phyloP scores from a whole-genome alignment of 352 stramenopile genomes.

The Pythium monospermum region DNA sequence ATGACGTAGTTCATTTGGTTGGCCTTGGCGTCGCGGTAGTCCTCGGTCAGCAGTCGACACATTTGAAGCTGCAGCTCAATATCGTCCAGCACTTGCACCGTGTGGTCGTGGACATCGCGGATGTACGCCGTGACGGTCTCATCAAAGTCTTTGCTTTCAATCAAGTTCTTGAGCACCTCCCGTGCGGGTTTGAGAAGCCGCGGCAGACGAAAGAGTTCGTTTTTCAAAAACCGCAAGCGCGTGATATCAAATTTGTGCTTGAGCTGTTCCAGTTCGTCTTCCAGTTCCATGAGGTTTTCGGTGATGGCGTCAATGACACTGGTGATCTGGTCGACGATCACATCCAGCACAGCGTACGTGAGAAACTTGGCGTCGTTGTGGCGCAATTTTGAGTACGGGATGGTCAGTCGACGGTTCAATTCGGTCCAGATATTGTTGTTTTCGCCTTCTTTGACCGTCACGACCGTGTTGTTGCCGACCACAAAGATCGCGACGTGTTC shows the following conservation, averaged over 20 bases:
- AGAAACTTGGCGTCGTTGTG: conserved; percentile 88
- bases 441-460: conserved; percentile 76
- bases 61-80: conserved; percentile 82
- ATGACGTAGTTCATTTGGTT: conserved; percentile 90
- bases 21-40: conserved; percentile 77
- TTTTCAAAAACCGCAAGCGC: conserved; percentile 63
- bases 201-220: conserved; percentile 72
- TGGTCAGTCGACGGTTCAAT: conserved; percentile 63
- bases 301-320: conserved; percentile 72
- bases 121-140: conserved; percentile 74
- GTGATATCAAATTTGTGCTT: conserved; percentile 76
- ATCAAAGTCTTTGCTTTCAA: conserved; percentile 80
- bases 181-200: conserved; percentile 74
- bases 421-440: conserved; percentile 68
- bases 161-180: conserved; percentile 81
- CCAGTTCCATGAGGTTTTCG: conserved; percentile 71
- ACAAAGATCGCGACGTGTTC: conserved; percentile 84
- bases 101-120: conserved; percentile 83
- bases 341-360: conserved; percentile 81
- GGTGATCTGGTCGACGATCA: conserved; percentile 83
- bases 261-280: conserved; percentile 58
- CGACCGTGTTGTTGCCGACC: conserved; percentile 75
- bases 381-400: conserved; percentile 86
- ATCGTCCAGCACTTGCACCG: conserved; percentile 73
- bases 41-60: conserved; percentile 70